Percentiles rank a stretch among this genome's conserved stretches.
Conservation (phyloP, 2,329 filamentous ascomycete genomes). For the Furcasterigmium furcatum region DNA sequence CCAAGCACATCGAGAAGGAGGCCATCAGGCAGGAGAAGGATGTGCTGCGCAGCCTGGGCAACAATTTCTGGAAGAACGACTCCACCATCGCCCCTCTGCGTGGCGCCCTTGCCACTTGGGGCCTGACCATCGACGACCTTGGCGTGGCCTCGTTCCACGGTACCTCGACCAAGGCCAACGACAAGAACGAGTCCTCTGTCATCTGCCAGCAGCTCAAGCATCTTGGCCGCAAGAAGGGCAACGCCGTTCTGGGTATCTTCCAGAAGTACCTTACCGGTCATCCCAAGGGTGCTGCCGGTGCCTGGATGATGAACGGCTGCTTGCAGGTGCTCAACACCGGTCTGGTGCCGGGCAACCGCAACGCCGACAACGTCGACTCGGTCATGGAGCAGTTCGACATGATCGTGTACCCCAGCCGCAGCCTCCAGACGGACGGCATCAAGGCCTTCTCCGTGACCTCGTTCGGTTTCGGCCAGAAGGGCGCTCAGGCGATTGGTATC, state of each 20-base stretch:
- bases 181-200: conserved; percentile 99
- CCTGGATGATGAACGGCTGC: conserved; percentile 99
- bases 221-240: conserved; percentile 93
- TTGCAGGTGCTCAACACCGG: conserved; percentile 93
- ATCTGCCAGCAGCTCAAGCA: conserved; percentile 95
- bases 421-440: conserved; percentile 94
- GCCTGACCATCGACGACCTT: conserved; percentile 93
- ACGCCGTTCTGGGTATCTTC: conserved; percentile 94
- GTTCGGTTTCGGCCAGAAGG: conserved; percentile 99
- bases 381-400: conserved; percentile 97
- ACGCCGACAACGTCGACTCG: conserved; percentile 95
- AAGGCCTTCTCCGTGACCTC: conserved; percentile 99
- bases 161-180: conserved; percentile 96
- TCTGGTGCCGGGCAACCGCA: conserved; percentile 93
- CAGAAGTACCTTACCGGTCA: conserved; percentile 99
- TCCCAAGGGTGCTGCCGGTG: conserved; percentile 97
- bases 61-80: conserved; percentile 99
- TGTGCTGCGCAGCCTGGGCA: conserved; percentile 86
- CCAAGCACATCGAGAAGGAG: conserved; percentile 80
- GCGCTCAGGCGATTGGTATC: conserved; percentile 93
- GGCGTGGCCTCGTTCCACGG: conserved; percentile 97
- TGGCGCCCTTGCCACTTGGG: conserved; percentile 95
- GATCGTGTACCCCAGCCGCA: conserved; percentile 93
- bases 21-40: conserved; percentile 90
- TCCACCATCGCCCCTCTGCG: conserved; percentile 90